Evolutionary conservation across 768 basidiomycete species (phyloP), one percentile per base, ranked within the genome.

Genomic region (Coprinellus micaceus): DNA sequence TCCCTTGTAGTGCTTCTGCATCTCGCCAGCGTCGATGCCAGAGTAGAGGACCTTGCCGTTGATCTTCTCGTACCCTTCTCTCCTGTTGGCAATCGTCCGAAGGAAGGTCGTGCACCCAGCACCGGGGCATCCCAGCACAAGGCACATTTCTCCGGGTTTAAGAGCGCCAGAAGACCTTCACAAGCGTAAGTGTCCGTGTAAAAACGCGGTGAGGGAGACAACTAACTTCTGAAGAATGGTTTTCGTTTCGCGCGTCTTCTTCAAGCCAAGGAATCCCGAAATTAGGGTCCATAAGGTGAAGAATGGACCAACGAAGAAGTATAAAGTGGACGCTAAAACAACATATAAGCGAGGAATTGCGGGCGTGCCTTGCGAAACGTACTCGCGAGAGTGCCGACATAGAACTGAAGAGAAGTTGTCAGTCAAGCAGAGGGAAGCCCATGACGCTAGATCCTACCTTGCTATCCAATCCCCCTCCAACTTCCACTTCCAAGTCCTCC

Each of bases 41-140:
- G 88, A 90, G 65, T 95, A 96, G 1, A 80, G 73, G n/a, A 95
- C 85, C 13, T 89, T 77, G 29, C 93, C 91, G 1, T 72, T 66
- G 48, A 94, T 82, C 3, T 63, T 72, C 1, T 82, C 76, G 66
- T 82, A 94, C 12, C 81, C 87, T 7, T 74, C 75, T 3, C 89
- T 79, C 58, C 85, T 79, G 66, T 94, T 93, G 19, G 94, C 82
- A 57, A 96, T 86, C 0, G 84, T 71, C 70, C 91, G 93, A 21
- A 96, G 77, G 73, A 96, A 93, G 0, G 94, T 89, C 0, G 86
- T 83, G 66, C 94, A 95, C 30, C 93, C 93, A 4, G 89, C 80
- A 1, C 88, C 89, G 3, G 92, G 92, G 53, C 89, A 85, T 19
- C 92, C 92, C 12, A 90, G 76, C 21, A 89, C 90, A 5, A 93